Evolutionary conservation across 176 grass and related monocot genomes (phyloP), one percentile per base, ranked within the genome.

Genomic region (Panicum miliaceum): DNA sequence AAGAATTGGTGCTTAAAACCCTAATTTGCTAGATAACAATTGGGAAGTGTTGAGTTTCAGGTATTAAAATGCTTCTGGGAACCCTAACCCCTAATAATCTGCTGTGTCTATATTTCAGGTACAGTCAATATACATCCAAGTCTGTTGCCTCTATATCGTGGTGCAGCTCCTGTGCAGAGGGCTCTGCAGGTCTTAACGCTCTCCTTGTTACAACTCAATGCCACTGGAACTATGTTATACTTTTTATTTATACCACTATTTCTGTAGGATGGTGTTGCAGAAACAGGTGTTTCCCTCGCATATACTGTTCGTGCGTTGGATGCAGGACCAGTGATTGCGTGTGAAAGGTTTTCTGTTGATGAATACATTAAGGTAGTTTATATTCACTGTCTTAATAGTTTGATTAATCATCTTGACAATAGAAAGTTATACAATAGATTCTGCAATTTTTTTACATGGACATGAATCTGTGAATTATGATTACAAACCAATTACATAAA

Each of bases 131-230:
- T 95, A 63, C 96, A 98, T 64, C 96, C 96, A 80, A 95, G 96
- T 89, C 91, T 98, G 65, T 82, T 98, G 76, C 92, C 96, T 81
- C 77, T 92, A 57, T 98, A 98, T 82, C 90, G 96, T 18, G 96
- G 96, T 82, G 92, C 96, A 85, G 96, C 96, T 92, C 96, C 96
- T 85, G 96, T 95, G 80, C 96, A 98, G 79, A 98, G 96, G 81
- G 92, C 96, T 71, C 82, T 98, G 88, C 92, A 98, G 91, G 96
- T 98, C 73, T 80, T 67, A 75, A 37, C 82, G 37, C 13, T 86
- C 20, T 71, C 18, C 47, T 37, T 59, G 20, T 58, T 73, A 79
- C 26, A 60, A 59, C 71, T 85, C 29, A 77, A 56, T 42, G 20
- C 27, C 64, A 45, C 62, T 81, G 26, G 62, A 78, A 32, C 61